A percentile compares a stretch with the other conserved stretches of the same genome.
Conservation (phyloP, 2,329 filamentous ascomycete species). For the Talaromyces rugulosus region DNA sequence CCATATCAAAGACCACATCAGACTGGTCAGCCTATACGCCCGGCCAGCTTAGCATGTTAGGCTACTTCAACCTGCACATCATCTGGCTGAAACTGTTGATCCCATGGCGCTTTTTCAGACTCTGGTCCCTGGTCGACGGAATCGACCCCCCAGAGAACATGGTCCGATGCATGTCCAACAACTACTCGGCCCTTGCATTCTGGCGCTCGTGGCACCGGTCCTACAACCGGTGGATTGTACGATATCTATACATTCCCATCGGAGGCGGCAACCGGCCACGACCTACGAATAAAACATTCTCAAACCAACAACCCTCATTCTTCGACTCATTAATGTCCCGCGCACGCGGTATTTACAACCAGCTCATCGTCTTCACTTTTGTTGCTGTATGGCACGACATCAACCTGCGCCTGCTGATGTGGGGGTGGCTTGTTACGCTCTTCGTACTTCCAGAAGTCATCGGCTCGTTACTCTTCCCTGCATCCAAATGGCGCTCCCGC, state of each 20-base stretch:
- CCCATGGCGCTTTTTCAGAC: constrained; percentile 95
- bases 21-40: constrained; percentile 81
- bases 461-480: constrained; percentile 68
- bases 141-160: constrained; percentile 98
- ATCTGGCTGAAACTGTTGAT: constrained; percentile 94
- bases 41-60: constrained; percentile 81
- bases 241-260: constrained; percentile 90
- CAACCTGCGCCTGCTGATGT: constrained; percentile 80
- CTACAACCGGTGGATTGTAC: constrained; percentile 90
- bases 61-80: constrained; percentile 92
- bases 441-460: constrained; percentile 89
- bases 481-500: constrained; percentile 62
- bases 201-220: constrained; percentile 96
- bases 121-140: constrained; percentile 89
- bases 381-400: constrained; percentile 99
- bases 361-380: constrained; percentile 86
- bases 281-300: constrained; percentile 24
- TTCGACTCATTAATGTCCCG: constrained; percentile 39
- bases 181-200: constrained; percentile 85
- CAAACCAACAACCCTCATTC: constrained; percentile 40
- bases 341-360: constrained; percentile 65
- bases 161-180: constrained; percentile 92
- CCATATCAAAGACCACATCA: constrained; percentile 77
- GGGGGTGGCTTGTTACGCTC: constrained; percentile 93
- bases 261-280: constrained; percentile 57